These are phyloP conservation scores for Xylaria sp. DNA, from an alignment of 2,329 filamentous ascomycete genomes.

Conservation along the genomic window DNA sequence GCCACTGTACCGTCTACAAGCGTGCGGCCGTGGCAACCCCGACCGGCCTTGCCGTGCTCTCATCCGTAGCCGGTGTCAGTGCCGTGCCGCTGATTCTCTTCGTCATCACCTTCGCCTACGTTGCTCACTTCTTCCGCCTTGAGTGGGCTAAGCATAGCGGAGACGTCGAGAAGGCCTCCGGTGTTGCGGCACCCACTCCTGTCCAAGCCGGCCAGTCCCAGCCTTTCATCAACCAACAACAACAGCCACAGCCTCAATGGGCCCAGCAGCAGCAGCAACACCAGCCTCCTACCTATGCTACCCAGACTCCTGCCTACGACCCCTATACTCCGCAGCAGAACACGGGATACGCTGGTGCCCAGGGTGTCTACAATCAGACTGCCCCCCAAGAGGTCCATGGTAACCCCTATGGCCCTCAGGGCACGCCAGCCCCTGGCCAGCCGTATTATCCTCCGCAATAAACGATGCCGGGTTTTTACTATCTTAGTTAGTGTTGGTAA, in stretches of 20 bases:
- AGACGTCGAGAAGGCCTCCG: constrained; percentile 45
- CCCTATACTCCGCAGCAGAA: constrained; percentile 41
- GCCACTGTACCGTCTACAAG: constrained; percentile 50
- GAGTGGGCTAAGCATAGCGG: constrained; percentile 37
- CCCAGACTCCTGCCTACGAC: constrained; percentile 30
- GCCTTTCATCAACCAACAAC: constrained; percentile 40
- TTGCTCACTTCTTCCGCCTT: constrained; percentile 49
- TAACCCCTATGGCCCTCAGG: constrained; percentile 36
- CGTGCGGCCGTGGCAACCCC: constrained; percentile 51
- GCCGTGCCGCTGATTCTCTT: constrained; percentile 53
- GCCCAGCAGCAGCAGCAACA: constrained; percentile 37
- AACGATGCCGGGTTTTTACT: neutral
- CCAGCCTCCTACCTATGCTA: constrained; percentile 25
- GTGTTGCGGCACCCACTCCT: constrained; percentile 3
- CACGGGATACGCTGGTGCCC: constrained; percentile 37
- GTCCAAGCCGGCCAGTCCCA: constrained; percentile 35
- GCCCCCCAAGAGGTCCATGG: constrained; percentile 24
- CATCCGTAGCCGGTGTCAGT: constrained; percentile 57
- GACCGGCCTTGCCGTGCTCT: constrained; percentile 51
- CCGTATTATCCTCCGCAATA: constrained; percentile 41
- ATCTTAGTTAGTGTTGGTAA: neutral
- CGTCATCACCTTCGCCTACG: constrained; percentile 48
- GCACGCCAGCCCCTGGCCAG: constrained; percentile 41
- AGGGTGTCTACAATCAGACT: constrained; percentile 36
- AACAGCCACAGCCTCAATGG: constrained; percentile 40